Conservation (phyloP, 148 eudicot species). For the Cornus kousa region DNA sequence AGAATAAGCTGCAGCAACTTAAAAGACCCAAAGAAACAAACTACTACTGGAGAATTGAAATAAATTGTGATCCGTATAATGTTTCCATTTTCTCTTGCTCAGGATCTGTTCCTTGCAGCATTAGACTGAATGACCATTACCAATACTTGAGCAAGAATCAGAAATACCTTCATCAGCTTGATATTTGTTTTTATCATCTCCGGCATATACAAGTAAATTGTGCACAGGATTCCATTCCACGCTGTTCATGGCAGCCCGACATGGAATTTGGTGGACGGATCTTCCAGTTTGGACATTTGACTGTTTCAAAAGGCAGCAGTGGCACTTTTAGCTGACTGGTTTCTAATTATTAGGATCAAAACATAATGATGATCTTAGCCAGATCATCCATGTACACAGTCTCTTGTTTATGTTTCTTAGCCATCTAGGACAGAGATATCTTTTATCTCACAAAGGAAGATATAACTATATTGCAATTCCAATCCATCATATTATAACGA, state of each 20-base stretch:
- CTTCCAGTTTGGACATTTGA: conserved; percentile 81
- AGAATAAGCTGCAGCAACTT: not conserved
- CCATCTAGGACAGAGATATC: not conserved
- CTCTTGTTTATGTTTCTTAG: not conserved
- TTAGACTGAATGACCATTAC: not conserved
- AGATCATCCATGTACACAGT: no score
- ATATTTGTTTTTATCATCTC: conserved; percentile 96
- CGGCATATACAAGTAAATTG: conserved; percentile 94
- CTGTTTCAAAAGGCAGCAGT: conserved; percentile 34
- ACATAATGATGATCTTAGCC: not conserved
- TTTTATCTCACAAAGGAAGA: not conserved
- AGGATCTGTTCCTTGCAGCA: not conserved
- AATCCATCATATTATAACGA: not conserved
- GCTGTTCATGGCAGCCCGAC: conserved; percentile 97
- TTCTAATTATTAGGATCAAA: not conserved
- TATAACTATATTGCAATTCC: not conserved
- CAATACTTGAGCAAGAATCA: not conserved
- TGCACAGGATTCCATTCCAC: conserved; percentile 96
- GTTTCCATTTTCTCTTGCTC: not conserved
- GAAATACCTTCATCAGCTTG: conserved; percentile 85
- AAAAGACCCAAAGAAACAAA: no score
- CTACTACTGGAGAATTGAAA: not conserved
- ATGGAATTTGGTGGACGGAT: conserved; percentile 91
- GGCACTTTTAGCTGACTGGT: not conserved
- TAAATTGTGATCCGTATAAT: not conserved